Conservation (phyloP, 164 flowering plant species). For the Santalum album region DNA sequence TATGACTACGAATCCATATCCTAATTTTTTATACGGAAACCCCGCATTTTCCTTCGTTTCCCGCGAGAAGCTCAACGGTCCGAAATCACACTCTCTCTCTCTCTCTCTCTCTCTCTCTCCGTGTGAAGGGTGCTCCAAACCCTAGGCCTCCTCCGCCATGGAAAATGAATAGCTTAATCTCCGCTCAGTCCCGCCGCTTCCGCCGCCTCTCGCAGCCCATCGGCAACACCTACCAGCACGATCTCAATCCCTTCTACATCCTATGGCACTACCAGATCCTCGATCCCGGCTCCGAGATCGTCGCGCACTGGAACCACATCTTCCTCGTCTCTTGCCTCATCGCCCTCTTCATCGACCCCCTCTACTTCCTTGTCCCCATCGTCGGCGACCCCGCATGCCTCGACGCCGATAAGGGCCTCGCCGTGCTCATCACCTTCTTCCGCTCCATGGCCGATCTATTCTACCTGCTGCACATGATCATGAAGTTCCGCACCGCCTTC, state of each 20-base stretch:
- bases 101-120: slow-evolving; percentile 3
- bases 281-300: slow-evolving; percentile 66
- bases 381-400: slow-evolving; percentile 48
- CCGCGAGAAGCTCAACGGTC: slow-evolving; percentile 23
- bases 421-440: slow-evolving; percentile 38
- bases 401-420: slow-evolving; percentile 21
- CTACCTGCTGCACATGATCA: slow-evolving; percentile 45
- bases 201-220: background rate
- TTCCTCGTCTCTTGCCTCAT: slow-evolving; percentile 59
- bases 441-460: slow-evolving; percentile 57
- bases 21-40: too few species aligned
- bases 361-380: slow-evolving; percentile 61
- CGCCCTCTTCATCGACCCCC: slow-evolving; percentile 83
- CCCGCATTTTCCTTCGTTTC: too few species aligned
- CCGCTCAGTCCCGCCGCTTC: background rate
- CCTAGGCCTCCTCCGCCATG: slow-evolving; percentile 1
- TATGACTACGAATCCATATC: too few species aligned
- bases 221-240: slow-evolving; percentile 6
- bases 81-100: slow-evolving; percentile 4
- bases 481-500: slow-evolving; percentile 83
- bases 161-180: background rate
- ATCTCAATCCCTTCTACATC: slow-evolving; percentile 15
- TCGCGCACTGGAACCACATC: slow-evolving; percentile 69
- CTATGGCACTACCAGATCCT: slow-evolving; percentile 58
- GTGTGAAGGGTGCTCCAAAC: too few species aligned